Conservation (phyloP, 192 early-diverging fungal genomes). For the Entomortierella parvispora region DNA sequence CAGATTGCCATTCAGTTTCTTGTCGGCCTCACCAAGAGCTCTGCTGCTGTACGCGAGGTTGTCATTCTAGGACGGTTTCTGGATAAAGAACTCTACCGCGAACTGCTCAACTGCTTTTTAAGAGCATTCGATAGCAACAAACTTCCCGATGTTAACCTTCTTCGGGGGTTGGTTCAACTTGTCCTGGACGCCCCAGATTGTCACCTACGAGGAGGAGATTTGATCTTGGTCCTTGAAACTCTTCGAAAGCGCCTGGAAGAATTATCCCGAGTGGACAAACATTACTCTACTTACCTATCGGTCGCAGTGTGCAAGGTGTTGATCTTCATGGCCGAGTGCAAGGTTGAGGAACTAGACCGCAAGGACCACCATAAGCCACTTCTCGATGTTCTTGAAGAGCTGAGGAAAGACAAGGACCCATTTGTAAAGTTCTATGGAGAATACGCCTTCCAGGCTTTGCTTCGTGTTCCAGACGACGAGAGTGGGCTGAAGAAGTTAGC, state of each 20-base stretch:
- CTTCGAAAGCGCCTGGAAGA: slow-evolving; percentile 1
- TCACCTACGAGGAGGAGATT: background rate
- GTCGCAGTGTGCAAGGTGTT: background rate
- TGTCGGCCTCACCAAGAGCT: background rate
- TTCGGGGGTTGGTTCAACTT: background rate
- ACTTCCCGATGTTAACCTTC: background rate
- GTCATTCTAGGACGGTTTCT: background rate
- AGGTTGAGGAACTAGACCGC: slow-evolving; percentile 6
- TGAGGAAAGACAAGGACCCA: background rate
- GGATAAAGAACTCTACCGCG: background rate
- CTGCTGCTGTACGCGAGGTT: background rate
- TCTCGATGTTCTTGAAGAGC: background rate
- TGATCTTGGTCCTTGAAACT: slow-evolving; percentile 2
- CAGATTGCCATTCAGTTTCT: background rate
- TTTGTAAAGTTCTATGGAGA: background rate
- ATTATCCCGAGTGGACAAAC: background rate
- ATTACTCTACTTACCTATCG: background rate
- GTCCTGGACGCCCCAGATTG: background rate
- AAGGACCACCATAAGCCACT: too few species aligned
- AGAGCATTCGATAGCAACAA: background rate
- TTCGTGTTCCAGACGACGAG: too few species aligned
- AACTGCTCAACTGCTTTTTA: background rate
- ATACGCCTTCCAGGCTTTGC: background rate
- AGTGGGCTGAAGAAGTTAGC: too few species aligned
- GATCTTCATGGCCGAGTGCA: slow-evolving; percentile 11